These are phyloP conservation scores for Yarrowia porcina DNA, from an alignment of 805 yeast genomes.

Conservation along the genomic window DNA sequence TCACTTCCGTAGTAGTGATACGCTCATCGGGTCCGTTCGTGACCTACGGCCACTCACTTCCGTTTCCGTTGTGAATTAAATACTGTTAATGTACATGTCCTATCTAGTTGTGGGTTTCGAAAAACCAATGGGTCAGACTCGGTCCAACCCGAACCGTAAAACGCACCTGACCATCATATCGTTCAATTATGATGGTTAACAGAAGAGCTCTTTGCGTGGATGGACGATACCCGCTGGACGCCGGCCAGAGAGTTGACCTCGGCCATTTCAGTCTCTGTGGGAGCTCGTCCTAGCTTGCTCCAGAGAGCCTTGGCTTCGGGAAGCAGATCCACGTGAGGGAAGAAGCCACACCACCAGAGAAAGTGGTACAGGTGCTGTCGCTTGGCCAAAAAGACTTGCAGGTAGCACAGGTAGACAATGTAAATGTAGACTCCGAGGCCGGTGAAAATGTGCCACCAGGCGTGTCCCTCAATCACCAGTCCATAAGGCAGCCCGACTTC, in stretches of 20 bases:
- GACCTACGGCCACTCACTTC: no score
- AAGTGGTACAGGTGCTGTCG: conserved; percentile 54
- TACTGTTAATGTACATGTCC: conserved; percentile 3
- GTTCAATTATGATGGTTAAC: conserved; percentile 13
- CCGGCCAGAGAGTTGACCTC: conserved; percentile 8
- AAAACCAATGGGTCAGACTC: no score
- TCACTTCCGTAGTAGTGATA: no score
- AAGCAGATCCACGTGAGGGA: conserved; percentile 45
- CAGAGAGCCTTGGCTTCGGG: conserved; percentile 19
- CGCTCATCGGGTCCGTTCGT: no score
- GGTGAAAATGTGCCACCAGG: conserved; percentile 80
- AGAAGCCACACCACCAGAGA: conserved; percentile 55
- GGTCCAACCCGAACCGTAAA: no score
- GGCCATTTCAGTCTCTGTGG: conserved; percentile 17
- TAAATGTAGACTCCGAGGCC: conserved; percentile 87
- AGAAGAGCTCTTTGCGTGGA: conserved; percentile 16
- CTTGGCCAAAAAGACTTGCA: conserved; percentile 63
- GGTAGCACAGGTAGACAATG: conserved; percentile 71
- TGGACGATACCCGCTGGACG: neutral
- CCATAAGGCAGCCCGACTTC: conserved; percentile 80
- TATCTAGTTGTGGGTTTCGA: neutral
- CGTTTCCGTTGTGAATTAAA: neutral
- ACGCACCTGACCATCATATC: no score
- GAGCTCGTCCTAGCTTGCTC: conserved; percentile 22
- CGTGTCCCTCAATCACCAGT: conserved; percentile 82